Conservation (phyloP, 2,329 filamentous ascomycete genomes). For the Ophiostoma sp. region DNA sequence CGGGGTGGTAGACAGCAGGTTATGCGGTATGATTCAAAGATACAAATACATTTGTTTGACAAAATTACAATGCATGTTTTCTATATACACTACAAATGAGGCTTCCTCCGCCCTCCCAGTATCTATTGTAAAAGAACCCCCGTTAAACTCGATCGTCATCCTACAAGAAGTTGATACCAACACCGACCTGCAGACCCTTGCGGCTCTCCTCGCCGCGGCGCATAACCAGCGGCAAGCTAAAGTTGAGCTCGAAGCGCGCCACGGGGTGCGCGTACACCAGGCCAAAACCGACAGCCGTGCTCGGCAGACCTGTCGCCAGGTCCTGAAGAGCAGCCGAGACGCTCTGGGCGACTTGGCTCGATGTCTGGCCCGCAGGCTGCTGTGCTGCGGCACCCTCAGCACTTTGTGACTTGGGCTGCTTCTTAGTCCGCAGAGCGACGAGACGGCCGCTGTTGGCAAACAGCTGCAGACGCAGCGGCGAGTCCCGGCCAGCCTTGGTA, state of each 20-base stretch:
- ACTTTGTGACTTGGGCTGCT: conserved; percentile 40
- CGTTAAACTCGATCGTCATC: neutral
- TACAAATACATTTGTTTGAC: neutral
- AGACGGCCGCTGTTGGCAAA: conserved; percentile 90
- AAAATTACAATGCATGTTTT: neutral
- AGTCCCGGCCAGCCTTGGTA: conserved; percentile 77
- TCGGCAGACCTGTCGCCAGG: conserved; percentile 74
- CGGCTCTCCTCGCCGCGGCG: conserved; percentile 81
- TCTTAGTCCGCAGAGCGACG: conserved; percentile 67
- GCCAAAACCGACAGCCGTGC: conserved; percentile 81
- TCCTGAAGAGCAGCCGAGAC: conserved; percentile 66
- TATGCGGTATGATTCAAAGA: neutral
- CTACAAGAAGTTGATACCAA: conserved; percentile 93
- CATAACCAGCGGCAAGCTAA: conserved; percentile 80
- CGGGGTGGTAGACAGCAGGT: neutral
- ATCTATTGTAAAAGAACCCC: neutral
- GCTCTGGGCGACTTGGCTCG: conserved; percentile 51
- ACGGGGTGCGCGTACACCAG: conserved; percentile 94
- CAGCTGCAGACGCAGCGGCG: conserved; percentile 80
- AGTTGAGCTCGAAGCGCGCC: conserved; percentile 93
- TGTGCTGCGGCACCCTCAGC: neutral
- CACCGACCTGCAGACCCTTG: conserved; percentile 92
- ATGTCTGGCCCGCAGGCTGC: neutral
- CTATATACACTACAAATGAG: conserved; percentile 7
- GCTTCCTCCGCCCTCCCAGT: neutral